Evolutionary conservation across 208 protist genomes (phyloP).

Genomic region (Trypanosoma rangeli): DNA sequence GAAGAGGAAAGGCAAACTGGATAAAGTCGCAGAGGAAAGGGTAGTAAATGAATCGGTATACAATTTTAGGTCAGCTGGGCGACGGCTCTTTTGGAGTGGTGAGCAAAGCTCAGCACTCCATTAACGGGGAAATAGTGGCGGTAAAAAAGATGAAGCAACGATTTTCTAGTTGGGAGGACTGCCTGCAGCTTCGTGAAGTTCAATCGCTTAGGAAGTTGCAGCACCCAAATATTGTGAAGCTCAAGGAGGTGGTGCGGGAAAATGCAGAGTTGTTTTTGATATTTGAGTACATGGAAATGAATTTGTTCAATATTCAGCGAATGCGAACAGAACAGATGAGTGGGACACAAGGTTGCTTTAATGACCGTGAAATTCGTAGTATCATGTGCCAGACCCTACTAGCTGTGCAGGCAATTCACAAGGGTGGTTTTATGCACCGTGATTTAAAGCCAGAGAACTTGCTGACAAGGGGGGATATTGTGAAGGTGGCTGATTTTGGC

Average conservation of each 20-base stretch:
- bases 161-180: constrained; percentile 98
- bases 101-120: constrained; percentile 89
- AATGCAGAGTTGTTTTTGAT: constrained; percentile 97
- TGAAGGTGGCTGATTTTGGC: constrained; percentile 98
- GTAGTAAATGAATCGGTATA: constrained; percentile 93
- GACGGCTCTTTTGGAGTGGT: constrained; percentile 98
- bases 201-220: constrained; percentile 95
- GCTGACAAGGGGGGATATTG: constrained; percentile 76
- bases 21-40: not conserved
- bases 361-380: constrained; percentile 93
- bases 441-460: constrained; percentile 96
- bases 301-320: constrained; percentile 96
- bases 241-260: constrained; percentile 98
- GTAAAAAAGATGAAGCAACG: constrained; percentile 99
- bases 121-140: constrained; percentile 95
- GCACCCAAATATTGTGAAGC: constrained; percentile 97
- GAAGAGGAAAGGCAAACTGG: constrained; percentile 4
- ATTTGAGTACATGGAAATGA: constrained; percentile 97
- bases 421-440: constrained; percentile 93
- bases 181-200: constrained; percentile 96
- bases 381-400: constrained; percentile 93
- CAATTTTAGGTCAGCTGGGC: constrained; percentile 93
- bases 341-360: constrained; percentile 80
- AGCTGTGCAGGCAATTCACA: constrained; percentile 88
- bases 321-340: constrained; percentile 81